Evolutionary conservation across 106 monocot genomes (phyloP), one percentile per base, ranked within the genome.

Genomic region (Allium fistulosum): DNA sequence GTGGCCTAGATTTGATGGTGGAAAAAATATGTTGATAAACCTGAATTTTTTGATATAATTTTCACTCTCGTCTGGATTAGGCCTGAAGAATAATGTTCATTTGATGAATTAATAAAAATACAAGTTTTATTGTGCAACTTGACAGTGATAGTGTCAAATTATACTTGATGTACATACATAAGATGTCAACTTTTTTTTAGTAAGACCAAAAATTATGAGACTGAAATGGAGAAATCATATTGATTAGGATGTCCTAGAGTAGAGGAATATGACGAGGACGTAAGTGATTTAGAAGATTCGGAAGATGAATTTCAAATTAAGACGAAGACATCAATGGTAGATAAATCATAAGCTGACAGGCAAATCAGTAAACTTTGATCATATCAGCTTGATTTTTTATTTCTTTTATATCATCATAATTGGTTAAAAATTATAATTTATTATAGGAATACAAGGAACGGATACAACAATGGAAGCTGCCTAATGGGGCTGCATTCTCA

Each of bases 211-310:
- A 22, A 22, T 22, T 22, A 22, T 22, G 22, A 22, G 22, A 22
- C 1, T 0, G 1, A 22, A 22, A 22, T 22, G 22, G 1, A 22
- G 22, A 22, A 22, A 22, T 53, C 11, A 11, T 66, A 26, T 13
- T 37, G 27, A 15, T 46, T 66, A 94, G 93, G 90, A 0, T 82
- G 75, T 50, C 77, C 83, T 14, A 80, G 90, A 61, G 85, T 91
- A 51, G 88, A 71, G 45, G 90, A 90, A 95, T 52, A 95, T 52
- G 88, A 83, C 47, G 95, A 91, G 3, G 94, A 88, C 28, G 84
- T 53, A 5, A 64, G 48, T 4, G 87, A 88, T 7, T 62, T 79
- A 57, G 83, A 89, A 26, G 88, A 86, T 51, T 79, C 85, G 11
- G 85, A 87, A 27, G 81, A 83, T 17, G 88, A 88, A 66, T 74